Base-by-base conservation (phyloP, 331 rosid genomes). In the Quercus lobata region DNA sequence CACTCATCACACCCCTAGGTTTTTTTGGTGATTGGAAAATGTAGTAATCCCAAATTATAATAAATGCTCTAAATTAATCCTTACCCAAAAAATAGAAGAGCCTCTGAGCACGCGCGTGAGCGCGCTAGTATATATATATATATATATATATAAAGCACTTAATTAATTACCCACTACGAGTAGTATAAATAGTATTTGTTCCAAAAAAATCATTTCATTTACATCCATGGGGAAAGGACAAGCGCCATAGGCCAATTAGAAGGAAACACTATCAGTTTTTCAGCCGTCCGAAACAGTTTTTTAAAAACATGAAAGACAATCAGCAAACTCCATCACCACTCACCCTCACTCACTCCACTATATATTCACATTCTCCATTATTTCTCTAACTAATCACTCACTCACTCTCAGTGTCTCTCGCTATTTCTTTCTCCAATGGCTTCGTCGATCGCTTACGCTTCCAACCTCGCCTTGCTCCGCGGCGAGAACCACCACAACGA, bases 351-450 rank as follows among this genome's bases (percentile, higher is more conserved):
- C 11, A 1, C 41, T 22, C 37, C 49, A 73, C 49, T 53, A 14
- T 14, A 54, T 2, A 9, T 57, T 58, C 24, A 18, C 60, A 1
- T 19, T 7, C 32, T 49, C 18, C 17, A 49, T 14, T 41, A 41
- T 41, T 41, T 72, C 63, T 30, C 5, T 25, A 12, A 17, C 16
- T 35, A 19, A 18, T 21, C 37, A 24, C 56, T 71, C 37, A 29
- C 16, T 16, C 17, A 1, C 35, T 54, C 56, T 17, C 11, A 24
- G 14, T 37, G 44, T 65, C 73, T 62, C 70, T n/a, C 57, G 3
- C 49, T 41, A n/a, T 25, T 18, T 52, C 75, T 52, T 52, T 30
- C 76, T 35, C 71, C 52, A 10, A 92, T 89, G 90, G 87, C 89
- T 34, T 71, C 87, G 46, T 71, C 90, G 19, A 19, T 90, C 15